Evolutionary conservation across 2,329 filamentous ascomycete species (phyloP).

Genomic region (Zarea fungicola): DNA sequence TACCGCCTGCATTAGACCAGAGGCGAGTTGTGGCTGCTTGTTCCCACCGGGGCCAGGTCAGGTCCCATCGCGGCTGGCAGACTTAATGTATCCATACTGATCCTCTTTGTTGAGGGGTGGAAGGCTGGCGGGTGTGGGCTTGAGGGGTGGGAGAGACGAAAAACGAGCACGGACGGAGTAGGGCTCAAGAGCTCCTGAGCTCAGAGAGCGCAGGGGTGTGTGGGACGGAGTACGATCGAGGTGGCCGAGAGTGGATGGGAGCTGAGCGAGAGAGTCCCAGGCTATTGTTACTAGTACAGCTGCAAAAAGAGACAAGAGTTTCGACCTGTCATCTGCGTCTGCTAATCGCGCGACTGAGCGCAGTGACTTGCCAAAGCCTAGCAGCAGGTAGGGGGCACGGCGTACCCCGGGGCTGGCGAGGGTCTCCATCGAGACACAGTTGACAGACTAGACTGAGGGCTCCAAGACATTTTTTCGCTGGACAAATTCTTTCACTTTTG

Average conservation of each 20-base stretch:
- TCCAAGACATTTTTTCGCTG: slow-evolving; percentile 12
- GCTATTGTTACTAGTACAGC: background rate
- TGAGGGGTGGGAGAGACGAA: background rate
- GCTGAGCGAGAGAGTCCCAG: slow-evolving; percentile 3
- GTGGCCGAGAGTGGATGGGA: slow-evolving; percentile 2
- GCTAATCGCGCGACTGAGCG: slow-evolving; percentile 12
- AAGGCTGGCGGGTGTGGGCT: background rate
- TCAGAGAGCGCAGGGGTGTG: slow-evolving; percentile 3
- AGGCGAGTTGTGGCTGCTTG: slow-evolving; percentile 4
- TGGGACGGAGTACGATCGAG: slow-evolving; percentile 12
- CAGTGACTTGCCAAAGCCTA: background rate
- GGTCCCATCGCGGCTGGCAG: slow-evolving; percentile 11
- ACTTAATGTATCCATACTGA: slow-evolving; percentile 4
- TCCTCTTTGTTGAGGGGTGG: slow-evolving; percentile 8
- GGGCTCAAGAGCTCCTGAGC: background rate
- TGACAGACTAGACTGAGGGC: slow-evolving; percentile 1
- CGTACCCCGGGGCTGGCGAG: background rate
- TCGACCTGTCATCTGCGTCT: slow-evolving; percentile 13
- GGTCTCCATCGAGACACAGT: slow-evolving; percentile 3
- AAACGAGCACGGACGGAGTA: slow-evolving; percentile 5
- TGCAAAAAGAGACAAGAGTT: background rate
- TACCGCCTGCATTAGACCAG: slow-evolving; percentile 13
- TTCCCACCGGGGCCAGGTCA: slow-evolving; percentile 3
- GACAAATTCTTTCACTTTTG: slow-evolving; percentile 7
- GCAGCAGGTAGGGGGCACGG: background rate